Conservation (phyloP, 179 eudicot species). For the Kewa caespitosa region DNA sequence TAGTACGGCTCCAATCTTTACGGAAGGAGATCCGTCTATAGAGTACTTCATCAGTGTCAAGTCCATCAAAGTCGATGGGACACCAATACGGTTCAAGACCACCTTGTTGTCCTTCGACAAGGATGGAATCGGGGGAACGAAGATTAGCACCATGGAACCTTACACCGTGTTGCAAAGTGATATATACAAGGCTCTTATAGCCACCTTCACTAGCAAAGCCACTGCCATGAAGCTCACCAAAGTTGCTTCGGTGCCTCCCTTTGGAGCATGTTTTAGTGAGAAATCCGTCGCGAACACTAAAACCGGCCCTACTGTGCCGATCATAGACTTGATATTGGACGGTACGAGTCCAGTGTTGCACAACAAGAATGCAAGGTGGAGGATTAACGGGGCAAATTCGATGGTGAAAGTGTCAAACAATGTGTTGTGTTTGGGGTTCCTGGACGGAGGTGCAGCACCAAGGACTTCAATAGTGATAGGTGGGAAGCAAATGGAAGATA, state of each 20-base stretch:
- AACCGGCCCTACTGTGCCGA: constrained; percentile 39
- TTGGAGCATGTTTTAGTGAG: constrained; percentile 41
- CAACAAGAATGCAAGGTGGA: constrained; percentile 37
- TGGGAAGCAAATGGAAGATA: constrained; percentile 51
- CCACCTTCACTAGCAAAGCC: constrained; percentile 29
- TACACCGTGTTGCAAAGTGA: constrained; percentile 44
- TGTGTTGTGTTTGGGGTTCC: constrained; percentile 46
- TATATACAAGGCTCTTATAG: constrained; percentile 34
- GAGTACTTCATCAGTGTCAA: constrained; percentile 37
- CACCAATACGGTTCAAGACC: constrained; percentile 22
- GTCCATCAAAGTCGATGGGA: constrained; percentile 35
- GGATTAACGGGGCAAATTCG: constrained; percentile 45
- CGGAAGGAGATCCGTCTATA: constrained; percentile 10
- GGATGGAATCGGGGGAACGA: constrained; percentile 35
- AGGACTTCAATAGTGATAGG: constrained; percentile 52
- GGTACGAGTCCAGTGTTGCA: constrained; percentile 23
- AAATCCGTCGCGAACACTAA: constrained; percentile 10
- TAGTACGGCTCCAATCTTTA: constrained; percentile 14
- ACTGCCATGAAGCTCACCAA: constrained; percentile 22
- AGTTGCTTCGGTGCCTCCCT: constrained; percentile 41
- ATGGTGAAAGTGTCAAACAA: constrained; percentile 36
- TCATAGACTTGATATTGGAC: constrained; percentile 32
- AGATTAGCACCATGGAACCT: constrained; percentile 40
- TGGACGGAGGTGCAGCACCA: constrained; percentile 46
- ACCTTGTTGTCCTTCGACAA: constrained; percentile 11